phyloP scores from a whole-genome alignment of 140 eudicot genomes.

The Flaveria floridana region DNA sequence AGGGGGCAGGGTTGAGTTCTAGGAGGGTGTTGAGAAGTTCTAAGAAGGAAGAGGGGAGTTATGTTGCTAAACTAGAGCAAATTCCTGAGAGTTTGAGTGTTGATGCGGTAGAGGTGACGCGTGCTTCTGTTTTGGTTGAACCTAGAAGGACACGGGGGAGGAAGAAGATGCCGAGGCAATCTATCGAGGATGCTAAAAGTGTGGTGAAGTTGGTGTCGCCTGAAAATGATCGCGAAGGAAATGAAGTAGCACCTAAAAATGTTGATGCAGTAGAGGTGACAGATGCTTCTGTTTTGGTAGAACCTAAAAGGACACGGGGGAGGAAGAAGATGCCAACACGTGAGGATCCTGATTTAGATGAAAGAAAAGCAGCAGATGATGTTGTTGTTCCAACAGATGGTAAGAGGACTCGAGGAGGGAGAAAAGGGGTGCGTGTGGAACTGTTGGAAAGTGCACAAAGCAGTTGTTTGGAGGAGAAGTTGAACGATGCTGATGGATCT shows the following conservation, averaged over 20 bases:
- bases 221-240: no score
- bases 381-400: constrained; percentile 15
- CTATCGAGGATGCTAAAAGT: no score
- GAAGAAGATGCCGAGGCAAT: constrained; percentile 23
- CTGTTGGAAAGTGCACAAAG: not conserved
- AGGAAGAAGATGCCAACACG: not conserved
- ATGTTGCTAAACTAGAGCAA: not conserved
- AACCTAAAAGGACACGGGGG: not conserved
- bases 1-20: constrained; percentile 15
- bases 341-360: constrained; percentile 4
- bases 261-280: not conserved
- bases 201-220: no score
- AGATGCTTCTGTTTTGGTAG: not conserved
- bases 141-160: constrained; percentile 28
- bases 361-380: constrained; percentile 14
- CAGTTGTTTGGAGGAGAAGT: constrained; percentile 21
- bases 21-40: constrained; percentile 33
- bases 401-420: constrained; percentile 22
- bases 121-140: constrained; percentile 21
- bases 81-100: constrained; percentile 21
- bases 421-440: not conserved
- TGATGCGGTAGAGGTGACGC: not conserved
- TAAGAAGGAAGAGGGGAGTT: constrained; percentile 28
- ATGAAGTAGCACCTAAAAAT: no score
- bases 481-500: not conserved